Evolutionary conservation across 176 grass and related monocot species (phyloP), one percentile per base, ranked within the genome.

Genomic region (Saccharum officinarum): DNA sequence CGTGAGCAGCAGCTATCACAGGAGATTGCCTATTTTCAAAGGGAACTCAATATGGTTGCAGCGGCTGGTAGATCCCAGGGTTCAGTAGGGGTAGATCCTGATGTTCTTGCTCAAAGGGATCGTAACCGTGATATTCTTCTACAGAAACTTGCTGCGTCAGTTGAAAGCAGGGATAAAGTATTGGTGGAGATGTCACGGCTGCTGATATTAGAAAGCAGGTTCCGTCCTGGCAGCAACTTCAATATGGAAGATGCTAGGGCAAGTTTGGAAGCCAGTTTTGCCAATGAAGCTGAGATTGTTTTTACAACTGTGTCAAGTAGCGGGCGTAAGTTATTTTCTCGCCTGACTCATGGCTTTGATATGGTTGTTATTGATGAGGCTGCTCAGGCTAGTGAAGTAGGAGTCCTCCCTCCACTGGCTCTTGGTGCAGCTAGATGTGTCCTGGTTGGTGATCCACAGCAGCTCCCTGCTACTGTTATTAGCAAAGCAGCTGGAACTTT

Each of bases 291-390:
- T 66, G 97, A 99, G 87, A 99, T 99, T 86, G 97, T 99, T 84
- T 99, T 99, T 77, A 99, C 97, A 75, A 99, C 97, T 20, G 97
- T 99, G 44, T 99, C 97, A 40, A 99, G 97, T 78, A 96, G 93
- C 30, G 97, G 97, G 11, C 92, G 97, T 18, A 99, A 92, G 75
- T 86, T 99, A 82, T 99, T 99, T 88, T 99, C 97, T 79, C 93
- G 94, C 45, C 90, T 99, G 30, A 94, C 83, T 82, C 97, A 99
- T 89, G 97, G 97, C 69, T 99, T 99, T 69, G 97, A 99, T 89
- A 99, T 99, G 97, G 94, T 99, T 8, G 97, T 99, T 50, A 97
- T 99, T 69, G 97, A 99, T 89, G 97, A 99, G 82, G 97, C 97
- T 59, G 97, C 97, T 82, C 97, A 99, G 63, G 97, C 97, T 39